These are phyloP conservation scores for Pseudogymnoascus sp. DNA, from an alignment of 2,329 filamentous ascomycete species.

Conservation along the genomic window DNA sequence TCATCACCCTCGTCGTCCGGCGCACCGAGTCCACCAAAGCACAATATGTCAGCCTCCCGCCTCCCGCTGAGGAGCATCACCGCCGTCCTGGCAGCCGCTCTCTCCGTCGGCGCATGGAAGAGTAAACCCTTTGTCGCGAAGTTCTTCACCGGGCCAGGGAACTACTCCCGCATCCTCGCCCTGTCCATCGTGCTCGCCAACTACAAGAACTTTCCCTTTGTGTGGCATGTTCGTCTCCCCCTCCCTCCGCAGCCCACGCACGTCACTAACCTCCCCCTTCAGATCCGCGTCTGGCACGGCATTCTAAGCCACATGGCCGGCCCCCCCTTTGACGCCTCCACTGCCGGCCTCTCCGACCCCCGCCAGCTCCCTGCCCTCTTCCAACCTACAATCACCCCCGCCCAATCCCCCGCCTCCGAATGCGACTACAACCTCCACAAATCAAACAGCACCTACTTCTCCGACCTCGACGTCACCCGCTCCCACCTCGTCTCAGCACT, in stretches of 20 bases:
- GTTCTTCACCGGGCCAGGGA: slow-evolving; percentile 27
- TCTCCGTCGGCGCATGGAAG: slow-evolving; percentile 20
- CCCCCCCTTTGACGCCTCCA: slow-evolving; percentile 32
- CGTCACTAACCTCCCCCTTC: background rate
- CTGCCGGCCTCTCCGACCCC: slow-evolving; percentile 26
- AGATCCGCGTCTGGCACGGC: slow-evolving; percentile 42
- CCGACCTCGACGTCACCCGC: slow-evolving; percentile 65
- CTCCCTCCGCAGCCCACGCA: background rate
- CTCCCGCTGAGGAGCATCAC: slow-evolving; percentile 25
- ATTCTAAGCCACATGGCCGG: slow-evolving; percentile 39
- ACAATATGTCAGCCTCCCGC: slow-evolving; percentile 20
- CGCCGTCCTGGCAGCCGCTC: slow-evolving; percentile 18
- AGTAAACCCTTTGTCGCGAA: slow-evolving; percentile 19
- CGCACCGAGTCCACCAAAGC: background rate
- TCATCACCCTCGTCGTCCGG: slow-evolving; percentile 31
- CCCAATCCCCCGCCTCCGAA: slow-evolving; percentile 54
- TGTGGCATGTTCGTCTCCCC: slow-evolving; percentile 49
- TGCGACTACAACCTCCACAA: slow-evolving; percentile 70
- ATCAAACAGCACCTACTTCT: slow-evolving; percentile 64
- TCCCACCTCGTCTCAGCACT: slow-evolving; percentile 71
- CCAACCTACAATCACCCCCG: slow-evolving; percentile 50
- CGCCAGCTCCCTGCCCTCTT: slow-evolving; percentile 47
- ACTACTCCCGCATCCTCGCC: slow-evolving; percentile 24
- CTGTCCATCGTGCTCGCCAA: slow-evolving; percentile 42
- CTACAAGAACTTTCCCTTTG: slow-evolving; percentile 50